Base-by-base conservation (phyloP, 106 monocot species). In the Acorus calamus region DNA sequence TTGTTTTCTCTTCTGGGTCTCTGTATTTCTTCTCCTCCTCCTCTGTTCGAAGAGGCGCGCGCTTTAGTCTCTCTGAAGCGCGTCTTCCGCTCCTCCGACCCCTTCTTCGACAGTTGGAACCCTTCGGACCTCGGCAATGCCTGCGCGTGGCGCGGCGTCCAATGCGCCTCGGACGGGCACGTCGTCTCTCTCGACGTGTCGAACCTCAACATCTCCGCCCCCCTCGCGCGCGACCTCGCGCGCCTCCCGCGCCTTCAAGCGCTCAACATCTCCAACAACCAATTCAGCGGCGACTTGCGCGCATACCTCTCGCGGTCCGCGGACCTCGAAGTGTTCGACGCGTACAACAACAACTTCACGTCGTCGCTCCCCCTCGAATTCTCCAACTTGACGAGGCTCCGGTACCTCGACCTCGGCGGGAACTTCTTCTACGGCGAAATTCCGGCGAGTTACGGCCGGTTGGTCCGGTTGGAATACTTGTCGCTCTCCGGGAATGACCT, bases 341-440 rank as follows among this genome's bases (percentile, higher is more conserved):
- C 82, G 6, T 98, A 98, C 54, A 82, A 98, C 79, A 98, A 98
- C 78, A 98, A 98, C 80, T 91, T 91, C 83, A 85, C 96, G 3
- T 64, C 85, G 9, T 44, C 52, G 45, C 69, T 98, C 0, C 91
- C 96, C 0, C 55, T 56, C 11, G 70, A 65, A 3, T 53, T 91
- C 10, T 52, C 46, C 2, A 11, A 60, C 0, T 56, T 77, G 56
- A 61, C 14, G 44, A 71, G 65, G 3, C 68, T 98, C 14, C 47
- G 58, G 46, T 80, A 87, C 69, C 57, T 98, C 4, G 96, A 98
- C 63, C 76, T 98, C 46, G 96, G 96, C 6, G 96, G 96, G 5
- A 98, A 92, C 78, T 98, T 77, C 78, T 88, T 98, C 65, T 79
- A 71, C 43, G 87, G 96, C 0, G 42, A 47, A 2, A 92, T 98